Conservation (phyloP, 2,329 filamentous ascomycete species). For the Scytalidium lignicola region DNA sequence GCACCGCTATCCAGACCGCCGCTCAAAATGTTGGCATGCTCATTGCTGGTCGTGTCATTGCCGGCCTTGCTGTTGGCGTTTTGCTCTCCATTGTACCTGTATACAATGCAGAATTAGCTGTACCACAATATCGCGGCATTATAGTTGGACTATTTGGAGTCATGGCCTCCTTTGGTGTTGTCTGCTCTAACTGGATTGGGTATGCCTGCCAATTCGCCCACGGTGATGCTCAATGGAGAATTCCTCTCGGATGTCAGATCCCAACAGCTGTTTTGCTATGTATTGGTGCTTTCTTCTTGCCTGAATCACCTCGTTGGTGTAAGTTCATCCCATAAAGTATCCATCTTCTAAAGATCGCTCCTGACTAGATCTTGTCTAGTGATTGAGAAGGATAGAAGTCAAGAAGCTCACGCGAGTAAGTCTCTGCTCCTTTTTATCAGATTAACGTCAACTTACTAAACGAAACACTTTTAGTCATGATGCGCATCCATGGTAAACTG, state of each 20-base stretch:
- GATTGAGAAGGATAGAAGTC: constrained; percentile 6
- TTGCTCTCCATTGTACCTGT: constrained; percentile 24
- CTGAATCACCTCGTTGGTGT: constrained; percentile 16
- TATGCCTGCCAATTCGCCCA: constrained; percentile 30
- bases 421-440: not conserved
- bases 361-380: constrained; percentile 1
- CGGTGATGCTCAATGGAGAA: constrained; percentile 29
- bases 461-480: constrained; percentile 8
- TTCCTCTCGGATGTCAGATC: constrained; percentile 30
- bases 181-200: constrained; percentile 35
- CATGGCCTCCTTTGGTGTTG: constrained; percentile 32
- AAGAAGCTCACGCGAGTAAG: constrained; percentile 7
- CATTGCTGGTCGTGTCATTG: constrained; percentile 21
- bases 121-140: constrained; percentile 21
- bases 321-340: constrained; percentile 12
- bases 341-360: constrained; percentile 6
- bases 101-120: constrained; percentile 28
- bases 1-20: constrained; percentile 18
- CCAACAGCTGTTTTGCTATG: constrained; percentile 15
- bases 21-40: constrained; percentile 20
- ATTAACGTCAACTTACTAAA: constrained; percentile 1
- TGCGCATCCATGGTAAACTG: constrained; percentile 16
- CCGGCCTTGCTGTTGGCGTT: constrained; percentile 9
- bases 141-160: constrained; percentile 30
- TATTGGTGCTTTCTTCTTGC: constrained; percentile 11